These are phyloP conservation scores for Metschnikowia anglica DNA, from an alignment of 805 yeast species.

Conservation along the genomic window DNA sequence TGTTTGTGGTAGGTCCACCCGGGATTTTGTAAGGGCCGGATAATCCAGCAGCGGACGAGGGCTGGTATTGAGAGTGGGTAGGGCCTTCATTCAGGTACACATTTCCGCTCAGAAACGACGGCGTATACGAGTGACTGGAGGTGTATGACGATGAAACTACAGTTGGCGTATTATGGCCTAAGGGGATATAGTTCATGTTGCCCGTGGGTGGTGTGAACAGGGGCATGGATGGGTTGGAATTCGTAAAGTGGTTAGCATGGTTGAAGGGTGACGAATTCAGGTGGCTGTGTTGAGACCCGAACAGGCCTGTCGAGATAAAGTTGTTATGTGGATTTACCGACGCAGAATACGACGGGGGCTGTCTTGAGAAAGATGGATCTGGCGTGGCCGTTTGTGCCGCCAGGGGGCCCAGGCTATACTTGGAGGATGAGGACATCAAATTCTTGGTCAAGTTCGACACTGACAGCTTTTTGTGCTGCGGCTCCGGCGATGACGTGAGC, in stretches of 20 bases:
- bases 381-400: constrained; percentile 12
- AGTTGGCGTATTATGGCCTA: constrained; percentile 46
- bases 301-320: constrained; percentile 12
- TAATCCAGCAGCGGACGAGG: constrained; percentile 6
- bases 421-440: constrained; percentile 24
- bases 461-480: constrained; percentile 15
- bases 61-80: constrained; percentile 5
- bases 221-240: constrained; percentile 10
- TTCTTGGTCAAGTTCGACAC: constrained; percentile 38
- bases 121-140: constrained; percentile 39
- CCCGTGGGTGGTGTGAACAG: constrained; percentile 20
- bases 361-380: constrained; percentile 15
- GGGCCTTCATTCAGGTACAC: constrained; percentile 3
- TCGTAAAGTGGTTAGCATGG: constrained; percentile 7
- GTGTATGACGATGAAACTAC: constrained; percentile 44
- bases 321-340: constrained; percentile 16
- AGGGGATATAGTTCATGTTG: constrained; percentile 35
- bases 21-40: constrained; percentile 22
- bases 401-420: constrained; percentile 2
- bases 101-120: constrained; percentile 28
- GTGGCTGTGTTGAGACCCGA: constrained; percentile 15
- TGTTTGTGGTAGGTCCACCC: constrained; percentile 55
- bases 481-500: constrained; percentile 8
- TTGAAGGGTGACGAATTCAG: constrained; percentile 12
- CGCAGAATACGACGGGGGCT: constrained; percentile 22